phyloP scores from a whole-genome alignment of 805 yeast genomes.

The Yamadazyma paraphyllophila region DNA sequence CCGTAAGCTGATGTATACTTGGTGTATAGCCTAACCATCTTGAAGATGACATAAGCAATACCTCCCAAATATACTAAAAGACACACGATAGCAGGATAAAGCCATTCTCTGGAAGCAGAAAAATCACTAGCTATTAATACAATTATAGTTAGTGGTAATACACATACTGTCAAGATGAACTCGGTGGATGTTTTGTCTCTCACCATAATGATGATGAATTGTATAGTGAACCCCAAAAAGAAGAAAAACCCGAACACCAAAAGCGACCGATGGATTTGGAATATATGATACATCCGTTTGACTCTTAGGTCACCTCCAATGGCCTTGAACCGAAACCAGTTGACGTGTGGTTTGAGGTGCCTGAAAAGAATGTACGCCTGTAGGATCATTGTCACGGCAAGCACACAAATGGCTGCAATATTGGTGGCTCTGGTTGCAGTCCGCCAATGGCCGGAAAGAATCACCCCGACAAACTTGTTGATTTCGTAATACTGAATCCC shows the following conservation, averaged over 20 bases:
- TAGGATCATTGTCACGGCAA: slow-evolving; percentile 33
- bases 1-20: slow-evolving; percentile 37
- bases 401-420: slow-evolving; percentile 42
- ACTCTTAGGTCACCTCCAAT: slow-evolving; percentile 47
- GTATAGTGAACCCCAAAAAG: slow-evolving; percentile 50
- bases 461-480: slow-evolving; percentile 19
- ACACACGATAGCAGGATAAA: slow-evolving; percentile 23
- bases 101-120: slow-evolving; percentile 35
- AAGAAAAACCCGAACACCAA: slow-evolving; percentile 35
- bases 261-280: slow-evolving; percentile 37
- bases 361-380: slow-evolving; percentile 28
- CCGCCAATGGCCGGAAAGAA: slow-evolving; percentile 23
- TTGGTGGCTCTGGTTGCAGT: slow-evolving; percentile 36
- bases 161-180: slow-evolving; percentile 45
- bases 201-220: slow-evolving; percentile 46
- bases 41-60: slow-evolving; percentile 46
- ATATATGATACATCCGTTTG: slow-evolving; percentile 33
- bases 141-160: slow-evolving; percentile 43
- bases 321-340: slow-evolving; percentile 47
- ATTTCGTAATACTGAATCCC: slow-evolving; percentile 47
- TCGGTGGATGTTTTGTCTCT: slow-evolving; percentile 35
- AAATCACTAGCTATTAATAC: slow-evolving; percentile 35
- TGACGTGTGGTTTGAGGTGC: slow-evolving; percentile 38
- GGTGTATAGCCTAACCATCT: slow-evolving; percentile 44
- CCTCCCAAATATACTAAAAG: slow-evolving; percentile 36